phyloP scores from a whole-genome alignment of 2,329 filamentous ascomycete species.

The Botrytis cinerea region DNA sequence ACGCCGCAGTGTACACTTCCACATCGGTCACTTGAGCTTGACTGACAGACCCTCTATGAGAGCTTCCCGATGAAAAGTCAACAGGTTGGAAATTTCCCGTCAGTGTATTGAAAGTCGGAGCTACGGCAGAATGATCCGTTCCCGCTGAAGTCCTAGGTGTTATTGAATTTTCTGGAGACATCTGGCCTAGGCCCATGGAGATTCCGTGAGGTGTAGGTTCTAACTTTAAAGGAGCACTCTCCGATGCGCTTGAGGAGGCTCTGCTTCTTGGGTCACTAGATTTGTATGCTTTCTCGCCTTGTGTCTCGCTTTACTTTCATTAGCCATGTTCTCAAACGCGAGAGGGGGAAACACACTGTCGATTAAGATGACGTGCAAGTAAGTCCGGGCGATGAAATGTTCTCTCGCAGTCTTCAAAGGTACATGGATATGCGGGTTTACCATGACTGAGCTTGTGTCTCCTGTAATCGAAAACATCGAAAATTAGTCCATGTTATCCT shows the following conservation, averaged over 20 bases:
- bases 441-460: conserved; percentile 63
- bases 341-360: conserved; percentile 48
- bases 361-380: conserved; percentile 56
- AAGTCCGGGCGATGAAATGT: conserved; percentile 61
- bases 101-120: conserved; percentile 32
- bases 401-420: conserved; percentile 55
- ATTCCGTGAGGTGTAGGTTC: conserved; percentile 9
- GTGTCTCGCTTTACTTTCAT: conserved; percentile 46
- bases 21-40: conserved; percentile 32
- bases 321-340: conserved; percentile 24
- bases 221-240: conserved; percentile 28
- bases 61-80: conserved; percentile 30
- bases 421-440: conserved; percentile 54
- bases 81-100: conserved; percentile 34
- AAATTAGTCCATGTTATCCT: not conserved
- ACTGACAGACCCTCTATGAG: conserved; percentile 32
- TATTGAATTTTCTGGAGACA: conserved; percentile 31
- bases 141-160: conserved; percentile 34
- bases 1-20: conserved; percentile 31
- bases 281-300: conserved; percentile 46
- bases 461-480: conserved; percentile 41
- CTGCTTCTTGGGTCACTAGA: conserved; percentile 36
- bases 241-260: conserved; percentile 37
- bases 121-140: conserved; percentile 33
- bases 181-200: conserved; percentile 25